These are phyloP conservation scores for Malus asiatica DNA, from an alignment of 306 rosid genomes.

Conservation along the genomic window DNA sequence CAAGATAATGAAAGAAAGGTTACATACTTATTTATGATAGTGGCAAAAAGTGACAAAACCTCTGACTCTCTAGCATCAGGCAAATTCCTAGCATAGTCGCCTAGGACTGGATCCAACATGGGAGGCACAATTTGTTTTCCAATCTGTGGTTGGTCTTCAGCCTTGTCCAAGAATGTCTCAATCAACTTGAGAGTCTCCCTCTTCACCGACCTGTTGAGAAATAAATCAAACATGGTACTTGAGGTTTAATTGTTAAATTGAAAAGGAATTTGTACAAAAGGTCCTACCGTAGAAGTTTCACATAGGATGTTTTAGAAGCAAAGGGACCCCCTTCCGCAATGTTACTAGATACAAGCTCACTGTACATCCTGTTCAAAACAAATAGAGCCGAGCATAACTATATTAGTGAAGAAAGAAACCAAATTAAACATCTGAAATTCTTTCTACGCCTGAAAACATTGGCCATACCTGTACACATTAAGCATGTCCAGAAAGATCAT, in stretches of 20 bases:
- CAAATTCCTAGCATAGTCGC: conserved; percentile 92
- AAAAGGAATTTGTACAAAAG: neutral
- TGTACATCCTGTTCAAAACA: conserved; percentile 75
- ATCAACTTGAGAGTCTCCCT: conserved; percentile 92
- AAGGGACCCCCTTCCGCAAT: conserved; percentile 88
- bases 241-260: neutral
- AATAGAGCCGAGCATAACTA: neutral
- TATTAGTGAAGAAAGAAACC: neutral
- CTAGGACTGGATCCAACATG: conserved; percentile 97
- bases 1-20: conserved; percentile 4
- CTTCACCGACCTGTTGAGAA: conserved; percentile 77
- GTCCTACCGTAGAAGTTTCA: conserved; percentile 77
- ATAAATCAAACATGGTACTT: neutral
- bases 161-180: conserved; percentile 97
- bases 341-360: conserved; percentile 91
- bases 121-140: conserved; percentile 99
- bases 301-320: conserved; percentile 83
- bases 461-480: conserved; percentile 80
- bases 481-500: conserved; percentile 95
- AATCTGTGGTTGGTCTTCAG: conserved; percentile 94
- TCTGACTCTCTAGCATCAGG: conserved; percentile 99
- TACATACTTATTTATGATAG: conserved; percentile 80
- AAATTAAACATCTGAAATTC: neutral
- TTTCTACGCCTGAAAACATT: neutral
- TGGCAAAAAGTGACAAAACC: conserved; percentile 95